phyloP scores from a whole-genome alignment of 1,284 basidiomycete genomes.

The Ceraceosorus guamensis region DNA sequence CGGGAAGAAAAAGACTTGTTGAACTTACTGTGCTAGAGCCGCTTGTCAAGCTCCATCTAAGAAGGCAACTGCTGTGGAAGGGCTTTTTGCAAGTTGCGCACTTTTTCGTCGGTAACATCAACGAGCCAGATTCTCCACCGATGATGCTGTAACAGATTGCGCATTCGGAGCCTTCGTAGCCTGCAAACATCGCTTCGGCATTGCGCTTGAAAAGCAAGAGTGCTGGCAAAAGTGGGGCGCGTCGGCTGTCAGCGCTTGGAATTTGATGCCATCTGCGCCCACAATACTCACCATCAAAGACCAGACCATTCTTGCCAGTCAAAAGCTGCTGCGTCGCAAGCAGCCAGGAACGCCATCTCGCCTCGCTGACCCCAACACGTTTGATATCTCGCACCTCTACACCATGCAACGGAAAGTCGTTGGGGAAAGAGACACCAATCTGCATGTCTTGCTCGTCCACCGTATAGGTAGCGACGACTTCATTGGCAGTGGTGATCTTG shows the following conservation, averaged over 20 bases:
- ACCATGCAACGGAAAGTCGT: constrained; percentile 80
- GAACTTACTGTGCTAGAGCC: background rate
- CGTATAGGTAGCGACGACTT: constrained; percentile 59
- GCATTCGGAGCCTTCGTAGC: constrained; percentile 39
- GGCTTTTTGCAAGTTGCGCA: constrained; percentile 87
- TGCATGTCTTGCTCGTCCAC: constrained; percentile 94
- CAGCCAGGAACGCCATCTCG: constrained; percentile 87
- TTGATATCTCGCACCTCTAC: constrained; percentile 82
- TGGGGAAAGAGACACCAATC: constrained; percentile 75
- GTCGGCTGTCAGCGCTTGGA: background rate
- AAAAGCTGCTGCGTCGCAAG: constrained; percentile 86
- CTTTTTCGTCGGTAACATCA: constrained; percentile 74
- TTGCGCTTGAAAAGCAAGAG: constrained; percentile 92
- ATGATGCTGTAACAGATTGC: constrained; percentile 67
- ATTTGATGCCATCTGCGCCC: background rate
- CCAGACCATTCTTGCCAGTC: constrained; percentile 73
- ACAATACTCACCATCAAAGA: constrained; percentile 59
- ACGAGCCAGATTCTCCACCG: constrained; percentile 76
- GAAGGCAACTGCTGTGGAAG: constrained; percentile 60
- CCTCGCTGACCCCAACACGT: constrained; percentile 72
- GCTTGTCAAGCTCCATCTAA: constrained; percentile 2
- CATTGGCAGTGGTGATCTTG: constrained; percentile 57
- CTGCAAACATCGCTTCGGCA: constrained; percentile 56
- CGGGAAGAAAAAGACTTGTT: constrained; percentile 12
- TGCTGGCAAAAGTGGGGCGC: constrained; percentile 50